phyloP scores from a whole-genome alignment of 495 filamentous ascomycete genomes.

The Penicillium daleae region DNA sequence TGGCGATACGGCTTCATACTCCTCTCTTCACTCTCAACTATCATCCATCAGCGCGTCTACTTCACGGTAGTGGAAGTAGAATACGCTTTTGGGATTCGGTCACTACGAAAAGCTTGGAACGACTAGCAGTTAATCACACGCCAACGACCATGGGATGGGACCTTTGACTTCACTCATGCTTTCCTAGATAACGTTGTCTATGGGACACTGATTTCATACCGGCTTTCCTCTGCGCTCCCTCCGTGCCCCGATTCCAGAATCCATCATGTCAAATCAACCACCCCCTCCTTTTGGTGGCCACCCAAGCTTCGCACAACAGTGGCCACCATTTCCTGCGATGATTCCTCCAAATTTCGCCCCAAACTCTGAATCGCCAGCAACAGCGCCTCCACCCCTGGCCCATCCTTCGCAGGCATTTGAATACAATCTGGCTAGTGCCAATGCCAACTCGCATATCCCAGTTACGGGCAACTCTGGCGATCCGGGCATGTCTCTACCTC shows the following conservation, averaged over 20 bases:
- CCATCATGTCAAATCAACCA: conserved; percentile 60
- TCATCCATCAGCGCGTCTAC: neutral
- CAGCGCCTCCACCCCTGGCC: conserved; percentile 13
- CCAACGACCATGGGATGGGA: conserved; percentile 7
- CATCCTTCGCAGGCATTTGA: conserved; percentile 21
- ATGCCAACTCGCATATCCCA: conserved; percentile 36
- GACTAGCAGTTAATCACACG: neutral
- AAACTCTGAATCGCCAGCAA: conserved; percentile 20
- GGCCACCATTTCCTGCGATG: conserved; percentile 36
- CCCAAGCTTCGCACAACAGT: conserved; percentile 38
- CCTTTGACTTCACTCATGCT: conserved; percentile 2
- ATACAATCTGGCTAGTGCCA: conserved; percentile 28
- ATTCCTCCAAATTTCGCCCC: conserved; percentile 29
- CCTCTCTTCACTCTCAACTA: neutral
- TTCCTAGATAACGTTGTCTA: neutral
- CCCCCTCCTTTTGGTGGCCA: conserved; percentile 54
- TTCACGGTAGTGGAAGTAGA: neutral
- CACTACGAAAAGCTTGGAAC: neutral
- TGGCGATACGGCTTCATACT: neutral
- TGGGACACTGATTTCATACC: neutral
- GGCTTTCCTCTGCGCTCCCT: neutral
- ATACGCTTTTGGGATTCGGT: neutral
- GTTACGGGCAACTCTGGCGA: conserved; percentile 26
- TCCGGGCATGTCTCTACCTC: conserved; percentile 32
- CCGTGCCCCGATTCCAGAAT: neutral